Conservation (phyloP, 2,329 filamentous ascomycete species). For the Aspergillus niger region DNA sequence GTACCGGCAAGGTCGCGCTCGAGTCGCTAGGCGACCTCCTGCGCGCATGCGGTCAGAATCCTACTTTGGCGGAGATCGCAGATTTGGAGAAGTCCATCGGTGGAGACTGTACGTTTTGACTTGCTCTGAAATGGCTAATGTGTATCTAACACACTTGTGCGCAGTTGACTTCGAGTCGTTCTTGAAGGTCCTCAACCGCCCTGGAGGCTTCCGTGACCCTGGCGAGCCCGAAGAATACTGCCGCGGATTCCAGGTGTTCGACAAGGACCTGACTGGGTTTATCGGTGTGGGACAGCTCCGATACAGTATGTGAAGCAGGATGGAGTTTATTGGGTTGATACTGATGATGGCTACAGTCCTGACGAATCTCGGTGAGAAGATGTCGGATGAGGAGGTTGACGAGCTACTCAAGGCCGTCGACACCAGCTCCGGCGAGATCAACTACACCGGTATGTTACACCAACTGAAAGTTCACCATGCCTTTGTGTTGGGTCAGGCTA, state of each 20-base stretch:
- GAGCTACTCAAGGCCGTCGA: slow-evolving; percentile 98
- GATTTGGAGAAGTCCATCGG: slow-evolving; percentile 90
- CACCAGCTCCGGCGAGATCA: slow-evolving; percentile 92
- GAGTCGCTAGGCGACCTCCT: slow-evolving; percentile 90
- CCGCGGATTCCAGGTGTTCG: slow-evolving; percentile 97
- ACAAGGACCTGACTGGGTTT: slow-evolving; percentile 98
- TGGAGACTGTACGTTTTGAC: slow-evolving; percentile 68
- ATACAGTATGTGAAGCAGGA: slow-evolving; percentile 60
- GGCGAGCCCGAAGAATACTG: slow-evolving; percentile 98
- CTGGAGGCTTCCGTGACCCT: slow-evolving; percentile 95
- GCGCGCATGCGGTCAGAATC: slow-evolving; percentile 96
- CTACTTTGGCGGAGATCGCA: slow-evolving; percentile 86
- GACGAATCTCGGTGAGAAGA: slow-evolving; percentile 98
- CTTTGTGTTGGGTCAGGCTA: not conserved
- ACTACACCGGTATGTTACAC: slow-evolving; percentile 77
- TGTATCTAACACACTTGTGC: not conserved
- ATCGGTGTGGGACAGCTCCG: slow-evolving; percentile 97
- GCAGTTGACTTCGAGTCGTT: slow-evolving; percentile 98
- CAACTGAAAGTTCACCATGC: not conserved
- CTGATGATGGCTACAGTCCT: slow-evolving; percentile 59
- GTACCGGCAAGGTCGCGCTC: slow-evolving; percentile 85
- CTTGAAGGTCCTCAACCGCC: slow-evolving; percentile 93
- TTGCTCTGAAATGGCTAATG: not conserved
- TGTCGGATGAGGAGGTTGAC: slow-evolving; percentile 98
- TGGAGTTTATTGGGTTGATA: not conserved